Percentiles rank a stretch among this genome's conserved stretches.
Evolutionary conservation across 2,329 filamentous ascomycete species (phyloP).

Genomic region (Aureobasidium sp.): DNA sequence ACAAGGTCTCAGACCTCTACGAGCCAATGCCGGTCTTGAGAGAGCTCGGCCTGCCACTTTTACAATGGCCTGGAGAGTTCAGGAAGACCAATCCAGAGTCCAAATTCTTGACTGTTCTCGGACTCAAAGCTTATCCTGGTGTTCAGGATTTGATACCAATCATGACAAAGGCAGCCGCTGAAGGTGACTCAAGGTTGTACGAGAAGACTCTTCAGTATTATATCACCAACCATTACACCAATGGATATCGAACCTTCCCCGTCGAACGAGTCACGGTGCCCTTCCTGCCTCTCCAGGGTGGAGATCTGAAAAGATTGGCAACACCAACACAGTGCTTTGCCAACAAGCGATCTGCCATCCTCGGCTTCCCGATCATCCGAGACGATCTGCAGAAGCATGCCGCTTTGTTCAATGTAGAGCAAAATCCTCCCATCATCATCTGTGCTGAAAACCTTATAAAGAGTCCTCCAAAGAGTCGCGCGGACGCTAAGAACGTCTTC

Average conservation of each 20-base stretch:
- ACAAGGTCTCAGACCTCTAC: constrained; percentile 70
- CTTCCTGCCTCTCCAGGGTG: constrained; percentile 58
- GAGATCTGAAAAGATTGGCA: constrained; percentile 47
- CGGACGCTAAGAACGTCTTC: constrained; percentile 65
- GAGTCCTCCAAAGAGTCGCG: constrained; percentile 59
- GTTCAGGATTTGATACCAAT: constrained; percentile 68
- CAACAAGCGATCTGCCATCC: constrained; percentile 64
- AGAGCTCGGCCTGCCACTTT: constrained; percentile 61
- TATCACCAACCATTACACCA: constrained; percentile 66
- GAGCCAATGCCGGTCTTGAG: constrained; percentile 67
- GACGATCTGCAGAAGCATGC: constrained; percentile 73
- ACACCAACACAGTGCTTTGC: constrained; percentile 72
- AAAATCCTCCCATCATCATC: constrained; percentile 68
- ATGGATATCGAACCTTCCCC: constrained; percentile 63
- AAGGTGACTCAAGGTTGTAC: constrained; percentile 47
- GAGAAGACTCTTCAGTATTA: constrained; percentile 72
- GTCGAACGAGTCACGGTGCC: constrained; percentile 40
- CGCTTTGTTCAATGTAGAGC: constrained; percentile 74
- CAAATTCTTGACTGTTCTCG: constrained; percentile 63
- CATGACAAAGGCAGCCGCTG: constrained; percentile 57
- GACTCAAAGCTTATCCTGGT: constrained; percentile 62
- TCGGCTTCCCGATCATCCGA: constrained; percentile 73
- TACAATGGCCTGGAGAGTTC: constrained; percentile 75
- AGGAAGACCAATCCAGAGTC: constrained; percentile 61
- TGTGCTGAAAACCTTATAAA: constrained; percentile 67